Conservation (phyloP, 345 rosid species). For the Passiflora organensis region DNA sequence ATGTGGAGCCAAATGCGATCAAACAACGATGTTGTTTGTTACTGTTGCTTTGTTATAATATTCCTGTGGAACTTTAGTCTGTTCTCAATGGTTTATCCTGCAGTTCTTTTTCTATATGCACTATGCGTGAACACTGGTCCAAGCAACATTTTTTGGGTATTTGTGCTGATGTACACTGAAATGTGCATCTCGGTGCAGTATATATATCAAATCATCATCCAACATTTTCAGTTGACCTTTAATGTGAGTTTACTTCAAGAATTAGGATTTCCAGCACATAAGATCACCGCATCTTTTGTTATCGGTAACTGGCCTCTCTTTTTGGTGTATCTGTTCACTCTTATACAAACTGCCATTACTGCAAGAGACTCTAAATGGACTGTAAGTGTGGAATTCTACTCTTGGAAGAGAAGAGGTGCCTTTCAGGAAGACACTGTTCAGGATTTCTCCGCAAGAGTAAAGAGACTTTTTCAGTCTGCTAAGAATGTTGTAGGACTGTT, state of each 20-base stretch:
- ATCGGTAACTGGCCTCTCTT: slow-evolving; percentile 35
- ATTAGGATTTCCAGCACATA: slow-evolving; percentile 38
- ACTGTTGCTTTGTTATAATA: slow-evolving; percentile 38
- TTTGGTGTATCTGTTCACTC: slow-evolving; percentile 37
- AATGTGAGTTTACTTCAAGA: slow-evolving; percentile 22
- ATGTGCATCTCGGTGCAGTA: slow-evolving; percentile 33
- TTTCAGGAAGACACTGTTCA: slow-evolving; percentile 5
- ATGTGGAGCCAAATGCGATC: slow-evolving; percentile 40
- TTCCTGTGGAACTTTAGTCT: slow-evolving; percentile 45
- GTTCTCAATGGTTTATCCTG: slow-evolving; percentile 39
- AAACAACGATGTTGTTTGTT: slow-evolving; percentile 40
- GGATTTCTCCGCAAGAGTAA: slow-evolving; percentile 15
- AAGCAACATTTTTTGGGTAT: slow-evolving; percentile 35
- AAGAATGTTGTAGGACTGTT: slow-evolving; percentile 6
- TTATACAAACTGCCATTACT: slow-evolving; percentile 33
- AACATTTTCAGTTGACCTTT: slow-evolving; percentile 28
- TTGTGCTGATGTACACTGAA: slow-evolving; percentile 40
- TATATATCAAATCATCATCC: slow-evolving; percentile 41
- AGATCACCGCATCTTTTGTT: slow-evolving; percentile 33
- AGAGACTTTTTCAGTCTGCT: slow-evolving; percentile 5
- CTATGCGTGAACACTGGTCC: slow-evolving; percentile 38
- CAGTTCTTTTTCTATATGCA: slow-evolving; percentile 37
- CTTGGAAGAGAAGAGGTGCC: slow-evolving; percentile 13
- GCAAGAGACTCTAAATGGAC: slow-evolving; percentile 29
- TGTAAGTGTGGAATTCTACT: slow-evolving; percentile 8